These are phyloP conservation scores for Didymella pinodella DNA, from an alignment of 2,329 filamentous ascomycete species.

Conservation along the genomic window DNA sequence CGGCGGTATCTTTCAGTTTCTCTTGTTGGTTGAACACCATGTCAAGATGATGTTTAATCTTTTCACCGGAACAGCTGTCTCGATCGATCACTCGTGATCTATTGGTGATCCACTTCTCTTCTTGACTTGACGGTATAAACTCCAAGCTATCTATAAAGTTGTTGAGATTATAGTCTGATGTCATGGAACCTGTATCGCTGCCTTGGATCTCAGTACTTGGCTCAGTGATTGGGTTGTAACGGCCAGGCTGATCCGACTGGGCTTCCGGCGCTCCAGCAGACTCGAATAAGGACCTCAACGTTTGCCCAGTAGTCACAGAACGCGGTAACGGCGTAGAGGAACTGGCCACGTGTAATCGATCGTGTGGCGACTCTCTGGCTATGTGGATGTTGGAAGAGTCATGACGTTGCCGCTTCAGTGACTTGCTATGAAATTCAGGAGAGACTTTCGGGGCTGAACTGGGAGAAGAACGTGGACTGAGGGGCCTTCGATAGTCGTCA, in stretches of 20 bases:
- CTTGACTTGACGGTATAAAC: background rate
- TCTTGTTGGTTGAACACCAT: background rate
- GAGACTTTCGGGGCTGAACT: background rate
- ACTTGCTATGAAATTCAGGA: background rate
- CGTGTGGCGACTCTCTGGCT: background rate
- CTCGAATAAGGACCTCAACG: background rate
- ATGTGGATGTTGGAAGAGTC: slow-evolving; percentile 2
- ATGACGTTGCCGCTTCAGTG: slow-evolving; percentile 3
- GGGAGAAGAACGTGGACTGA: slow-evolving; percentile 2
- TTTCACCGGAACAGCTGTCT: background rate
- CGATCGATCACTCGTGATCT: background rate
- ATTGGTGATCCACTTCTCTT: background rate
- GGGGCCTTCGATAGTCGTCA: background rate
- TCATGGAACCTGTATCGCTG: background rate
- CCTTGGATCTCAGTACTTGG: background rate
- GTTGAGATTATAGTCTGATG: background rate
- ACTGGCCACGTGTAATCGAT: background rate
- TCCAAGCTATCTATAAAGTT: background rate
- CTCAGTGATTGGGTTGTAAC: background rate
- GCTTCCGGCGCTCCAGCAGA: background rate
- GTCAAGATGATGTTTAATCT: background rate
- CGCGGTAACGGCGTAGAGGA: background rate
- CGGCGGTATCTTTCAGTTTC: background rate
- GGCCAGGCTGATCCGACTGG: background rate
- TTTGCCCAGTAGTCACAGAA: background rate